Evolutionary conservation across 225 moss, liverwort and hornwort species (phyloP).

Genomic region (Thuidium tamariscinum): DNA sequence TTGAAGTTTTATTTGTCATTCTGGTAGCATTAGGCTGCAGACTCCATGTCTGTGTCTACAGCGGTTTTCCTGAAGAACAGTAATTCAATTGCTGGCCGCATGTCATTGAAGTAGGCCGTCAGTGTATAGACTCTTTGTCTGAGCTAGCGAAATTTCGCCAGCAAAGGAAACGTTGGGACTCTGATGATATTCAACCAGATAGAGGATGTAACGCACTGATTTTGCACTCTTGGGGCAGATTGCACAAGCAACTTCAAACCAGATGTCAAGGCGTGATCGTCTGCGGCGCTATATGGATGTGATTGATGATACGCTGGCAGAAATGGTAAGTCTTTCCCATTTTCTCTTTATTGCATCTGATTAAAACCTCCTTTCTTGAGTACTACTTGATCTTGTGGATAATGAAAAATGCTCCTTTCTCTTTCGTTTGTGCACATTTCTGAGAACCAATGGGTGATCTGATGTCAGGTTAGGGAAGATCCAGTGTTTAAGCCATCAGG

Average conservation of each 20-base stretch:
- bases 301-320: constrained; percentile 72
- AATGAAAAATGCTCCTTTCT: neutral
- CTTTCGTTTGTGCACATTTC: neutral
- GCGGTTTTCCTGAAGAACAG: neutral
- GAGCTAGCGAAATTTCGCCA: neutral
- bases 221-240: constrained; percentile 40
- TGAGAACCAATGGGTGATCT: neutral
- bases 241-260: constrained; percentile 98
- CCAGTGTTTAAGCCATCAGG: constrained; percentile 96
- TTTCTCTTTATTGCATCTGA: neutral
- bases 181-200: neutral
- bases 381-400: neutral
- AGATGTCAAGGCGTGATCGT: constrained; percentile 91
- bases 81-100: neutral
- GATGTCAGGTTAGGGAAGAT: constrained; percentile 74
- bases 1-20: neutral
- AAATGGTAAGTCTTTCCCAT: constrained; percentile 48
- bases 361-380: no score
- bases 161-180: neutral
- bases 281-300: constrained; percentile 85
- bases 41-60: neutral
- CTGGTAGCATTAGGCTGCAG: neutral
- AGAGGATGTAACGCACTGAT: neutral
- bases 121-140: neutral
- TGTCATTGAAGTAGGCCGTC: neutral